phyloP scores from a whole-genome alignment of 495 filamentous ascomycete species.

The Haplographium delicatum region DNA sequence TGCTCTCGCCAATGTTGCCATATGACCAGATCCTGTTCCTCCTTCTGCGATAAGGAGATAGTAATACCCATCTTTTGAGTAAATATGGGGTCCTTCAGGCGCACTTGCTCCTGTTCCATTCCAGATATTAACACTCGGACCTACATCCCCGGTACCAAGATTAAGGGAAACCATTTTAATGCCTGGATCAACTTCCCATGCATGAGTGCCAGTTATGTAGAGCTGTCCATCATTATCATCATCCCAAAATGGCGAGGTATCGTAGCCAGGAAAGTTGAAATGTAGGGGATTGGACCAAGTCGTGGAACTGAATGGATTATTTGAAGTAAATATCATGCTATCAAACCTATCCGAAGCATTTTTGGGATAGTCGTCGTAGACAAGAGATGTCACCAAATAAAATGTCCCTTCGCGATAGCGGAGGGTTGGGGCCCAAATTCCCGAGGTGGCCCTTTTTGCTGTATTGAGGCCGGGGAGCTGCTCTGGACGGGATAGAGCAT shows the following conservation, averaged over 20 bases:
- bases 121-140: conserved; percentile 42
- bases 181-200: background rate
- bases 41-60: conserved; percentile 66
- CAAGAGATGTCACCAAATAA: conserved; percentile 28
- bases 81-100: conserved; percentile 62
- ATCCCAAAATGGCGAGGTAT: conserved; percentile 46
- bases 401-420: conserved; percentile 36
- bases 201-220: conserved; percentile 34
- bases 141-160: conserved; percentile 34
- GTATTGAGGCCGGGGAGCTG: conserved; percentile 34
- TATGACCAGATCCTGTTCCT: conserved; percentile 54
- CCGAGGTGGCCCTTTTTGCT: conserved; percentile 27
- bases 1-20: conserved; percentile 47
- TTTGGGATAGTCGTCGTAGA: conserved; percentile 9
- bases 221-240: conserved; percentile 42
- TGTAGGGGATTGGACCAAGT: conserved; percentile 30
- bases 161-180: conserved; percentile 37
- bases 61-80: conserved; percentile 58
- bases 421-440: conserved; percentile 42
- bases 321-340: conserved; percentile 28
- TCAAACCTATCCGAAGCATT: conserved; percentile 5
- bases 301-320: conserved; percentile 22
- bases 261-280: conserved; percentile 32
- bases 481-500: conserved; percentile 36
- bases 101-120: conserved; percentile 45